phyloP scores from a whole-genome alignment of 2,329 filamentous ascomycete species.

The Ophiosphaerella korrae region DNA sequence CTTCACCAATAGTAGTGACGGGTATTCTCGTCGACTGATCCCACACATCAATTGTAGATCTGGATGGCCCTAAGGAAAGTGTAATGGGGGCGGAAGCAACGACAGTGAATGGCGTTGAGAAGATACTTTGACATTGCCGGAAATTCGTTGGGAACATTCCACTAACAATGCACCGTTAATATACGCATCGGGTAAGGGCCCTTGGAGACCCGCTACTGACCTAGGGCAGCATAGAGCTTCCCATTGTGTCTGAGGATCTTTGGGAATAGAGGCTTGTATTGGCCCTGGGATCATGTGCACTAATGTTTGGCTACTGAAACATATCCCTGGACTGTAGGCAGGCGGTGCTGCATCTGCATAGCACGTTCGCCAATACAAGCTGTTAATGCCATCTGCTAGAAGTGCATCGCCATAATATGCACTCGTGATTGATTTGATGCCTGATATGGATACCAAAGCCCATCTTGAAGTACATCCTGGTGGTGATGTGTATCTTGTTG shows the following conservation, averaged over 20 bases:
- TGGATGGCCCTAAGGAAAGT: not conserved
- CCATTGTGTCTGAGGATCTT: not conserved
- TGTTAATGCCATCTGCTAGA: not conserved
- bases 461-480: no score
- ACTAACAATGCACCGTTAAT: not conserved
- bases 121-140: not conserved
- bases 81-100: not conserved
- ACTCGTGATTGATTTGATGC: not conserved
- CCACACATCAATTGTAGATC: not conserved
- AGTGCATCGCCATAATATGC: not conserved
- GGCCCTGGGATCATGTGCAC: not conserved
- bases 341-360: not conserved
- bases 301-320: not conserved
- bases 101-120: not conserved
- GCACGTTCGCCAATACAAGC: not conserved
- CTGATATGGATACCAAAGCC: no score
- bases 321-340: not conserved
- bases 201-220: not conserved
- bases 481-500: no score
- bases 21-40: not conserved
- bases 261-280: not conserved
- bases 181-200: no score
- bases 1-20: not conserved
- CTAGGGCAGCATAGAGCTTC: not conserved
- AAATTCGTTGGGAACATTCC: not conserved